phyloP scores from a whole-genome alignment of 768 basidiomycete genomes.

The Lyophyllum semitale region DNA sequence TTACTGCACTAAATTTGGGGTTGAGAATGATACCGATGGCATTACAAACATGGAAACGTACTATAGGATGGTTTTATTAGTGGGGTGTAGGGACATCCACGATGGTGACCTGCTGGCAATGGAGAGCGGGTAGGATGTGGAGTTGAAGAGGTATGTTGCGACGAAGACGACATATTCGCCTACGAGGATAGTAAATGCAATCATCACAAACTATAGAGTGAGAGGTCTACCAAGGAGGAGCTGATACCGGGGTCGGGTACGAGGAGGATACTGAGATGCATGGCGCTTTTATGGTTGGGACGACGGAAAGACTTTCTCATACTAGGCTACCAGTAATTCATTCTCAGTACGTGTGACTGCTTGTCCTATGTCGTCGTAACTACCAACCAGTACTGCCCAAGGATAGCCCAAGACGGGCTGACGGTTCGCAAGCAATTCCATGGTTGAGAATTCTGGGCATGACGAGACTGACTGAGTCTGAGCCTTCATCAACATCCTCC shows the following conservation, averaged over 20 bases:
- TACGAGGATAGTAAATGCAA: constrained; percentile 67
- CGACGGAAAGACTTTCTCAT: background rate
- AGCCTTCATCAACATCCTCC: no score
- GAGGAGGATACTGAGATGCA: background rate
- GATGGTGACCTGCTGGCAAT: constrained; percentile 54
- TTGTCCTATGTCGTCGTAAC: background rate
- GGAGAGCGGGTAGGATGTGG: constrained; percentile 46
- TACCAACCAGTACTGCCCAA: no score
- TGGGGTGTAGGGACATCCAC: constrained; percentile 61
- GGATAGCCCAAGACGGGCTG: no score
- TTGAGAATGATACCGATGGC: background rate
- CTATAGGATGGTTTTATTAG: constrained; percentile 64
- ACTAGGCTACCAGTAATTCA: background rate
- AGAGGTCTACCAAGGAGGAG: no score
- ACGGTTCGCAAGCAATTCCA: no score
- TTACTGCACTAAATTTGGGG: constrained; percentile 51
- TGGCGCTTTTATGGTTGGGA: background rate
- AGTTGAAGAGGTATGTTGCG: constrained; percentile 63
- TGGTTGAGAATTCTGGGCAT: background rate
- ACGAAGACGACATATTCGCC: constrained; percentile 66
- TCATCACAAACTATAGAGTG: constrained; percentile 40
- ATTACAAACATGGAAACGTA: constrained; percentile 20
- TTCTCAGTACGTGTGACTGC: background rate
- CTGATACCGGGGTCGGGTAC: no score
- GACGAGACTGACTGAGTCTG: no score